These are phyloP conservation scores for Ustilago tritici DNA, from an alignment of 1,284 basidiomycete genomes.

Conservation along the genomic window DNA sequence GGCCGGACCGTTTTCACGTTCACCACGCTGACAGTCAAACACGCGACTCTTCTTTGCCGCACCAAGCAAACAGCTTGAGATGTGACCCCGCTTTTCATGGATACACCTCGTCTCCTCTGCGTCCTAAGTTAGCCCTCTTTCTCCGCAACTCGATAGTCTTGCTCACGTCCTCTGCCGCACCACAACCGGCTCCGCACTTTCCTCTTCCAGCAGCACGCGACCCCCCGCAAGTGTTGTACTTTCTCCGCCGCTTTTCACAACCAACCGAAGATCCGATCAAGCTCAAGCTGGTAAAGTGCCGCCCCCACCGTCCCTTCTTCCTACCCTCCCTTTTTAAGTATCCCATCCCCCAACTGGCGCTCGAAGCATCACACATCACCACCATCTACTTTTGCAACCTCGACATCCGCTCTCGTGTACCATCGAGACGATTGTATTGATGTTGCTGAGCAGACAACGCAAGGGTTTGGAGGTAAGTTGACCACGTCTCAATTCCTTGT, in stretches of 20 bases:
- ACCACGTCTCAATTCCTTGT: not conserved
- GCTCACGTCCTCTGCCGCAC: not conserved
- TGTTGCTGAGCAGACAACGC: slow-evolving; percentile 49
- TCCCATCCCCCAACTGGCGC: slow-evolving; percentile 6
- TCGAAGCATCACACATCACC: slow-evolving; percentile 13
- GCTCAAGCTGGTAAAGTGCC: slow-evolving; percentile 27
- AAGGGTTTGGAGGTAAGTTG: slow-evolving; percentile 44
- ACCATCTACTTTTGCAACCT: slow-evolving; percentile 10
- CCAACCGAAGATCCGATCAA: slow-evolving; percentile 2
- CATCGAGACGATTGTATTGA: slow-evolving; percentile 39
- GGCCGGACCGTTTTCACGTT: slow-evolving; percentile 31
- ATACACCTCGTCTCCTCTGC: not conserved
- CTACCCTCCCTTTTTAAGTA: not conserved
- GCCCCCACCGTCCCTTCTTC: not conserved
- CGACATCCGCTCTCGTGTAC: slow-evolving; percentile 28
- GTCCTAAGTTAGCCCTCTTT: not conserved
- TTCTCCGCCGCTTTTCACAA: slow-evolving; percentile 7
- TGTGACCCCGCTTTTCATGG: slow-evolving; percentile 15
- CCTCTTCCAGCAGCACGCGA: not conserved
- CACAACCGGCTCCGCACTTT: not conserved
- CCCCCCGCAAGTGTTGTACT: not conserved
- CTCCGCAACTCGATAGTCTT: not conserved
- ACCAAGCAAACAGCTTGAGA: not conserved
- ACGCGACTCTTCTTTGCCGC: not conserved
- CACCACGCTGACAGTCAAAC: not conserved